Conservation (phyloP, 495 filamentous ascomycete species). For the Hypoxylon crocopeplum region DNA sequence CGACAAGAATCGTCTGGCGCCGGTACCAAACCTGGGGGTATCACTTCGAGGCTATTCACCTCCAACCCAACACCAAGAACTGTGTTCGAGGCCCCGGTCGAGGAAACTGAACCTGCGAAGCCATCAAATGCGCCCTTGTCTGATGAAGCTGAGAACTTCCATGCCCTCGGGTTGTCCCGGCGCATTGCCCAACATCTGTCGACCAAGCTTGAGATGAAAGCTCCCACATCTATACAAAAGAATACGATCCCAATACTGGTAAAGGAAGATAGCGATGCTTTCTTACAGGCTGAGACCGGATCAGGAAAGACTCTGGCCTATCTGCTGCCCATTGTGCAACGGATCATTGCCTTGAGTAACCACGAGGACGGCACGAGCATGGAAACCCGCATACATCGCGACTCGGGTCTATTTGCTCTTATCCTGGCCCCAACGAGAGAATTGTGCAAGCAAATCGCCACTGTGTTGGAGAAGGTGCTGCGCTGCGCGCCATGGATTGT, state of each 20-base stretch:
- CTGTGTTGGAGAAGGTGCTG: constrained; percentile 81
- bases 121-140: constrained; percentile 97
- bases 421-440: constrained; percentile 92
- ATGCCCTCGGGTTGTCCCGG: constrained; percentile 76
- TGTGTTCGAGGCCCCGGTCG: constrained; percentile 51
- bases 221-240: constrained; percentile 94
- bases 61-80: constrained; percentile 77
- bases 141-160: constrained; percentile 83
- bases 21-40: constrained; percentile 46
- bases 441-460: constrained; percentile 88
- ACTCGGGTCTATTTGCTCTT: constrained; percentile 91
- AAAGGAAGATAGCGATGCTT: constrained; percentile 86
- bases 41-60: constrained; percentile 91
- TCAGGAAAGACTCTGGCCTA: constrained; percentile 98
- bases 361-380: constrained; percentile 52
- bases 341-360: constrained; percentile 78
- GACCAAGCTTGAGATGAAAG: constrained; percentile 84
- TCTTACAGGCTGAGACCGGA: constrained; percentile 95
- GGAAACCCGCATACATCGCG: constrained; percentile 66
- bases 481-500: constrained; percentile 89
- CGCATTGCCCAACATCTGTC: constrained; percentile 81
- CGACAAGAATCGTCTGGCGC: constrained; percentile 19
- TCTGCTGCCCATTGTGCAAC: constrained; percentile 86
- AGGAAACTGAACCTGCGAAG: constrained; percentile 60
- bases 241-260: constrained; percentile 79